These are phyloP conservation scores for Rhizophagus prolifer DNA, from an alignment of 192 early-diverging fungal species.

Conservation along the genomic window DNA sequence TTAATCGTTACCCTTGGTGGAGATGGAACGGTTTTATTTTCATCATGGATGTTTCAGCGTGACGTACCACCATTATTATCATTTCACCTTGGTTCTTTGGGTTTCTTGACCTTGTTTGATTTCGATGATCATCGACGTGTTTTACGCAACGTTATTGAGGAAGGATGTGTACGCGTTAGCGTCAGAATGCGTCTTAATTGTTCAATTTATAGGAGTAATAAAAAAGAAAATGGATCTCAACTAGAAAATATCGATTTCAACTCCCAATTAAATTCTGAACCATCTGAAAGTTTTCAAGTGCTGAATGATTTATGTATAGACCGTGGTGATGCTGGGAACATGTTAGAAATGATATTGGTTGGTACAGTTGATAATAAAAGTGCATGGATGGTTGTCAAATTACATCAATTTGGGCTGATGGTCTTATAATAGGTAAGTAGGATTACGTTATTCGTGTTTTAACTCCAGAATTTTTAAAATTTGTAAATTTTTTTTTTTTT, in stretches of 20 bases:
- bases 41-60: slow-evolving; percentile 82
- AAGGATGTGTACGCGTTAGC: slow-evolving; percentile 73
- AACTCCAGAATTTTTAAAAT: neutral
- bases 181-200: slow-evolving; percentile 85
- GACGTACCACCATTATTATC: slow-evolving; percentile 85
- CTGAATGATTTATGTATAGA: slow-evolving; percentile 93
- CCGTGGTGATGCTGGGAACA: slow-evolving; percentile 84
- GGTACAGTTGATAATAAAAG: too few relatives aligned
- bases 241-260: slow-evolving; percentile 34
- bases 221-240: slow-evolving; percentile 29
- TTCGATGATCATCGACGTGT: slow-evolving; percentile 58
- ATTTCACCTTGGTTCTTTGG: slow-evolving; percentile 88
- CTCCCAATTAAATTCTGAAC: neutral
- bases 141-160: slow-evolving; percentile 44
- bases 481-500: neutral
- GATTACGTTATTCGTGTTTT: too few relatives aligned
- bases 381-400: slow-evolving; percentile 76
- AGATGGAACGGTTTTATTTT: slow-evolving; percentile 90
- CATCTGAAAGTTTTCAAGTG: slow-evolving; percentile 68
- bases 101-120: slow-evolving; percentile 88
- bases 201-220: slow-evolving; percentile 64
- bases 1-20: slow-evolving; percentile 67
- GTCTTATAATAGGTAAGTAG: slow-evolving; percentile 63
- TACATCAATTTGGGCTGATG: slow-evolving; percentile 95
- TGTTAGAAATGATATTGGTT: slow-evolving; percentile 72